Evolutionary conservation across 257 asterid genomes (phyloP).

Genomic region (Salvia splendens): DNA sequence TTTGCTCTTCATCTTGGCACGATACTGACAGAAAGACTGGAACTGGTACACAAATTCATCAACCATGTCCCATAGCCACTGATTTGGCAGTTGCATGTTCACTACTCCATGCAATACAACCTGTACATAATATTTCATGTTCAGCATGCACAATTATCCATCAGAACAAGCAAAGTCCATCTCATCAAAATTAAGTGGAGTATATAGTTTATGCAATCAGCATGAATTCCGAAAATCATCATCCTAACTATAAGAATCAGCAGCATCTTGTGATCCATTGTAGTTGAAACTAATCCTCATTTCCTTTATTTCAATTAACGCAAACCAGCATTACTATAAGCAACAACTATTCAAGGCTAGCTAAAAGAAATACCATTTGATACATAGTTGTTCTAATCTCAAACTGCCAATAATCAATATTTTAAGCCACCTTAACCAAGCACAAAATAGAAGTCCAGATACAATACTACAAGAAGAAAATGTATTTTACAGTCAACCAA

Average conservation of each 20-base stretch:
- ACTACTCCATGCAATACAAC: slow-evolving; percentile 93
- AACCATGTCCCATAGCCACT: slow-evolving; percentile 99
- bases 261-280: not conserved
- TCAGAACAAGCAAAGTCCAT: slow-evolving; percentile 4
- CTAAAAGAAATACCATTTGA: not conserved
- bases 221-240: not conserved
- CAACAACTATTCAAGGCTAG: not conserved
- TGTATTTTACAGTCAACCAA: not conserved
- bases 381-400: not conserved
- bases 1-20: slow-evolving; percentile 92
- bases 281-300: not conserved
- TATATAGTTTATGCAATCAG: not conserved
- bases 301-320: not conserved
- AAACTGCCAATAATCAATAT: not conserved
- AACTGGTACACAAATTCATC: slow-evolving; percentile 97
- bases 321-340: not conserved
- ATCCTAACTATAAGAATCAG: not conserved
- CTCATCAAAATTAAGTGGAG: not conserved
- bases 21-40: slow-evolving; percentile 94
- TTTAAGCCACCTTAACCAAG: not conserved
- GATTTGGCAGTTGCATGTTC: slow-evolving; percentile 97
- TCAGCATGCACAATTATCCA: slow-evolving; percentile 17
- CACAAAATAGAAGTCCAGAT: not conserved
- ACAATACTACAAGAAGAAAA: not conserved
- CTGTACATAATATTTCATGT: slow-evolving; percentile 34